phyloP scores from a whole-genome alignment of 306 rosid species.

The Carpinus fangiana region DNA sequence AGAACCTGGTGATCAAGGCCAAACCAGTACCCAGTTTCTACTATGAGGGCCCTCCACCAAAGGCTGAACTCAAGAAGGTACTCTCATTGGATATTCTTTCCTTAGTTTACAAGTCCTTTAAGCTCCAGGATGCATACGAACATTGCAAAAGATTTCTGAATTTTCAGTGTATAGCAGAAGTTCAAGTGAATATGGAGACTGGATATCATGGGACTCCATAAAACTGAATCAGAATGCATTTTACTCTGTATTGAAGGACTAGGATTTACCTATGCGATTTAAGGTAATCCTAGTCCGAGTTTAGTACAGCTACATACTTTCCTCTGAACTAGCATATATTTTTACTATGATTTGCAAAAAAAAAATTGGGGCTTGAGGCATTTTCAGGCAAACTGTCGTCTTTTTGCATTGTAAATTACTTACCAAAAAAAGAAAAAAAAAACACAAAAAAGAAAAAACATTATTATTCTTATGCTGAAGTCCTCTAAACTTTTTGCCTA shows the following conservation, averaged over 20 bases:
- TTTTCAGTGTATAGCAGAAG: constrained; percentile 13
- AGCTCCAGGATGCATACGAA: constrained; percentile 19
- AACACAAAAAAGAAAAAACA: not conserved
- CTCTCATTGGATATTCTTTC: constrained; percentile 5
- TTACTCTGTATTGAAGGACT: not conserved
- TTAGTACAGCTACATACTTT: constrained; percentile 1
- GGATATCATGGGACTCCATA: not conserved
- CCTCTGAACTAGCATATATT: not conserved
- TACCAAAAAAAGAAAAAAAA: not conserved
- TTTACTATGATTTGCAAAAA: not conserved
- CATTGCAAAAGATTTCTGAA: constrained; percentile 9
- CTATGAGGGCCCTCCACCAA: constrained; percentile 89
- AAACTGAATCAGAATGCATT: constrained; percentile 3
- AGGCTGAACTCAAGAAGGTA: constrained; percentile 85
- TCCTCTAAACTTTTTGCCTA: not conserved
- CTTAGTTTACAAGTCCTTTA: constrained; percentile 1
- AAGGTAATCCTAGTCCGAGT: constrained; percentile 10
- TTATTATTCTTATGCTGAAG: not conserved
- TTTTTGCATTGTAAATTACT: not conserved
- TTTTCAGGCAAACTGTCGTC: not conserved
- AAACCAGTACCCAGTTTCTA: constrained; percentile 95
- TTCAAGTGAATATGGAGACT: constrained; percentile 1
- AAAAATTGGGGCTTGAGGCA: not conserved
- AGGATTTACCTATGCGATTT: constrained; percentile 6
- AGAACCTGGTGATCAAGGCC: constrained; percentile 83